Percentiles rank a stretch among this genome's conserved stretches.
These are phyloP conservation scores for Puccinia novopanici DNA, from an alignment of 1,284 basidiomycete species.

Conservation along the genomic window DNA sequence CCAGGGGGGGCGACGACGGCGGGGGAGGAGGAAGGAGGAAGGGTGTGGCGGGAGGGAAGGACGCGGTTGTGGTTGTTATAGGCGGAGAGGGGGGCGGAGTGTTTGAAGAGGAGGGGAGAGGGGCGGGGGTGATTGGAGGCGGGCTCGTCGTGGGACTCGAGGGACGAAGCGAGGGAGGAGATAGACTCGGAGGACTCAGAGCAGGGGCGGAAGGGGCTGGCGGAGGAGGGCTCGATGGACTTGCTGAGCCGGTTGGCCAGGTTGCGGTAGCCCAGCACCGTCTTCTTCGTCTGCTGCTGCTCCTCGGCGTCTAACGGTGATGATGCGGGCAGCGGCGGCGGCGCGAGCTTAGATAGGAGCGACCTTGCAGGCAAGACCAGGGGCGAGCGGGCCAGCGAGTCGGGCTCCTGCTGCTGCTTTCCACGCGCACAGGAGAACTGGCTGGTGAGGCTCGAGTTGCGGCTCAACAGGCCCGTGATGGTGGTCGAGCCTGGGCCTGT, in stretches of 20 bases:
- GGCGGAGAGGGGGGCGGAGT: too few relatives aligned
- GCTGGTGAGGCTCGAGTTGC: conserved; percentile 17
- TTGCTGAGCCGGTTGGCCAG: conserved; percentile 22
- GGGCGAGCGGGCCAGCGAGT: neutral
- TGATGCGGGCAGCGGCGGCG: neutral
- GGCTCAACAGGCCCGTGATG: conserved; percentile 18
- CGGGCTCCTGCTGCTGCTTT: neutral
- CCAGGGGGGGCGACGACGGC: neutral
- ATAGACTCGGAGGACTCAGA: neutral
- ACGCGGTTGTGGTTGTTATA: too few relatives aligned
- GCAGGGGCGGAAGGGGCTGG: neutral
- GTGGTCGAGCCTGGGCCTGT: neutral
- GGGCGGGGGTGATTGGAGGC: neutral
- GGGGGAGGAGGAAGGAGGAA: neutral
- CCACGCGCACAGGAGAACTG: neutral
- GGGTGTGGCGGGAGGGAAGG: too few relatives aligned
- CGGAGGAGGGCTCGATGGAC: neutral
- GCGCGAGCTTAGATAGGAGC: neutral
- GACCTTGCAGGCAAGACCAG: neutral
- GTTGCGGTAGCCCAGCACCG: conserved; percentile 12
- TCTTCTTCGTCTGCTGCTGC: neutral
- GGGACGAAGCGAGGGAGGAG: neutral
- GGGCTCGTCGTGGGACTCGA: neutral
- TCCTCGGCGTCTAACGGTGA: neutral
- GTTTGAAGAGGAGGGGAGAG: neutral